These are phyloP conservation scores for Gigaspora rosea DNA, from an alignment of 192 early-diverging fungal species.

Conservation along the genomic window DNA sequence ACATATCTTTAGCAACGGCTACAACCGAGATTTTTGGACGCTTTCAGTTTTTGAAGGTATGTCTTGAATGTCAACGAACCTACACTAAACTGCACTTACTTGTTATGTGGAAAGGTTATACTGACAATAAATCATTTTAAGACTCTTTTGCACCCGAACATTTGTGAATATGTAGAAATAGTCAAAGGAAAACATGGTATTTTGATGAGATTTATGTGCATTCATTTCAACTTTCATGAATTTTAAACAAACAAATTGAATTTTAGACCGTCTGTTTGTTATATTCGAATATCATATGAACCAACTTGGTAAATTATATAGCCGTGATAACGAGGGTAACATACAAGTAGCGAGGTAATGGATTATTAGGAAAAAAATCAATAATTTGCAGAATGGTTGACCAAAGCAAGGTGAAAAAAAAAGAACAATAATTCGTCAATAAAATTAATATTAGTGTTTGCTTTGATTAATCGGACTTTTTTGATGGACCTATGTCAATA, in stretches of 20 bases:
- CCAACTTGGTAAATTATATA: constrained; percentile 52
- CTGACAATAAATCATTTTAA: constrained; percentile 24
- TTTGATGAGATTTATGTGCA: constrained; percentile 16
- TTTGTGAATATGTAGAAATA: constrained; percentile 68
- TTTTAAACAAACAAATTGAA: neutral
- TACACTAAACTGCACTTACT: neutral
- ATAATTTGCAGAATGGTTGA: too few relatives aligned
- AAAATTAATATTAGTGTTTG: neutral
- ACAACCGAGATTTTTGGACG: constrained; percentile 52
- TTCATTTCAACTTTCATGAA: neutral
- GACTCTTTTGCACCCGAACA: constrained; percentile 57
- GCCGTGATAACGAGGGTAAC: constrained; percentile 31
- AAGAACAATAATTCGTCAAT: too few relatives aligned
- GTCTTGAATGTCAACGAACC: neutral
- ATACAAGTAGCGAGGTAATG: constrained; percentile 1
- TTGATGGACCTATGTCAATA: neutral
- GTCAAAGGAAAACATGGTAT: constrained; percentile 63
- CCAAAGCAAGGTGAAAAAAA: too few relatives aligned
- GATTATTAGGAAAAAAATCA: too few relatives aligned
- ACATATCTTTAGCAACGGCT: constrained; percentile 40
- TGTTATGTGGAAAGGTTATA: neutral
- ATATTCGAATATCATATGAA: constrained; percentile 35
- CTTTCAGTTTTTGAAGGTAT: constrained; percentile 52
- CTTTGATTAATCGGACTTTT: neutral
- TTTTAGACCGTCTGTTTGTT: constrained; percentile 57